phyloP scores from a whole-genome alignment of 1,284 basidiomycete genomes.

The Termitomyces sp. region DNA sequence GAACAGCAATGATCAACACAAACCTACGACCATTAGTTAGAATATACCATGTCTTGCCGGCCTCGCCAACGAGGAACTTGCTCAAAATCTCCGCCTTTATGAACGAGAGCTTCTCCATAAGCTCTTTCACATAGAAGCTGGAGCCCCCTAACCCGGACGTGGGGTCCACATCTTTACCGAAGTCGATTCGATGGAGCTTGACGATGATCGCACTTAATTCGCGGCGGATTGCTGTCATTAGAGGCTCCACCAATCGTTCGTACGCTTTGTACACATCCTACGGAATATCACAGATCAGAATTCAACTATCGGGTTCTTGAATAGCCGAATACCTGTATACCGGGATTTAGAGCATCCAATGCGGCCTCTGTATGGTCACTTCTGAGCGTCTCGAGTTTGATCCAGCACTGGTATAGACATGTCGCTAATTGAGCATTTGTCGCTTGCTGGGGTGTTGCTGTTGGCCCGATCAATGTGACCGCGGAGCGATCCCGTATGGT shows the following conservation, averaged over 20 bases:
- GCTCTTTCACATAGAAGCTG: slow-evolving; percentile 85
- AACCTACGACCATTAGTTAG: slow-evolving; percentile 3
- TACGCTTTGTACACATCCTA: slow-evolving; percentile 61
- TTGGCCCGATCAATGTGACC: slow-evolving; percentile 68
- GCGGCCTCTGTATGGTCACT: slow-evolving; percentile 69
- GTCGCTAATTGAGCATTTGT: slow-evolving; percentile 74
- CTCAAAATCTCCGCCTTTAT: slow-evolving; percentile 73
- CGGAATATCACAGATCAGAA: background rate
- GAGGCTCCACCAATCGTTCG: slow-evolving; percentile 60
- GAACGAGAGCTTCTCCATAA: slow-evolving; percentile 80
- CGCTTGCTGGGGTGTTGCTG: slow-evolving; percentile 72
- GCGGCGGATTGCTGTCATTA: slow-evolving; percentile 70
- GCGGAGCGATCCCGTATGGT: slow-evolving; percentile 74
- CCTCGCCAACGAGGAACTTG: slow-evolving; percentile 67
- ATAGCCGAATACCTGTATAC: slow-evolving; percentile 46
- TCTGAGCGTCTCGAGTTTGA: slow-evolving; percentile 62
- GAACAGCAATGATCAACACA: slow-evolving; percentile 2
- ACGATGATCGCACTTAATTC: slow-evolving; percentile 76
- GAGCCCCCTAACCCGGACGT: slow-evolving; percentile 61
- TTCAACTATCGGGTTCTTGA: background rate
- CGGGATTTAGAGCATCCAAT: slow-evolving; percentile 51
- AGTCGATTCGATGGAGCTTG: slow-evolving; percentile 80
- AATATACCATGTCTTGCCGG: slow-evolving; percentile 66
- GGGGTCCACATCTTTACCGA: slow-evolving; percentile 64
- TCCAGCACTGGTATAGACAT: slow-evolving; percentile 75